Base-by-base conservation (phyloP, 805 yeast genomes). In the Candida rishiriensis region DNA sequence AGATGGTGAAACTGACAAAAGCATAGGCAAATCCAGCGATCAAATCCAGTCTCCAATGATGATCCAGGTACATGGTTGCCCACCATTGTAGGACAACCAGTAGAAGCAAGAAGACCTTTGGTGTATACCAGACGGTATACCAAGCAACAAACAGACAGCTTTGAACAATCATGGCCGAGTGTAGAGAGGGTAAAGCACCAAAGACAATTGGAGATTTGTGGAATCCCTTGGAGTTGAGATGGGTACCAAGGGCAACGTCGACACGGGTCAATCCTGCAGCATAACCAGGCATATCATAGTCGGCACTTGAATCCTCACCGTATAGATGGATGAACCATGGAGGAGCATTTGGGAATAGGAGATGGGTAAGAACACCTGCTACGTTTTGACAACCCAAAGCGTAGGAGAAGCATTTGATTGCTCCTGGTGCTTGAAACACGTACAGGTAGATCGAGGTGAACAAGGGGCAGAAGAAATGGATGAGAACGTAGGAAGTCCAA, bases 181-280 rank as follows among this genome's bases (percentile, higher is more conserved):
- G 88, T 38, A 81, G 58, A 1, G 85, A 83, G 9, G 93, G 83
- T 53, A 77, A 70, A 1, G 97, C 97, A 26, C 85, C 88, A 66
- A 83, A 83, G 29, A 81, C 87, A 39, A 81, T 80, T 4, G 88
- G 88, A 8, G 79, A 71, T 53, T 74, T 72, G 58, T 81, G 85
- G 69, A 81, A 82, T 2, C 86, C 85, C 13, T 75, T 66, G 1
- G 82, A 70, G 52, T 77, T 75, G 46, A 81, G 51, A 56, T 79
- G 81, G 0, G 83, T 77, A 1, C 85, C 85, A 51, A 81, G 55
- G 18, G 80, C 81, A 28, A 73, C 62, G 55, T 82, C 87, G n/a
- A 79, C 81, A 38, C 87, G 66, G 3, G 79, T 76, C 36, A 83
- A 65, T 2, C 88, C 88, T 12, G 88, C 90, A 2, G 87, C 84